Conservation (phyloP, 1,139 yeast species). For the Scheffersomyces titani region DNA sequence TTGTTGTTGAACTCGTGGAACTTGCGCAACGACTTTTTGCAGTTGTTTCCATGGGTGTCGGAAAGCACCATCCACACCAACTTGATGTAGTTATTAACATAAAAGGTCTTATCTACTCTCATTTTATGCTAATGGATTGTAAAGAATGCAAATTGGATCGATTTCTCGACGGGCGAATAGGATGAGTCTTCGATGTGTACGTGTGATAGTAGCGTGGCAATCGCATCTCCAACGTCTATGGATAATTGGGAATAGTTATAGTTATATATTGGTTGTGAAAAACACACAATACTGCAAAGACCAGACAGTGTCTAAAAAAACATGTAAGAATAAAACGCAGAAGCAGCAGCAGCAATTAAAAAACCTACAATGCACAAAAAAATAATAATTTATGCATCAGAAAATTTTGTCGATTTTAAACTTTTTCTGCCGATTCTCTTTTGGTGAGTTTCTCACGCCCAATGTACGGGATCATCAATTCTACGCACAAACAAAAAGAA, state of each 20-base stretch:
- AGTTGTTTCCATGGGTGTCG: constrained; percentile 35
- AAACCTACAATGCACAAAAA: neutral
- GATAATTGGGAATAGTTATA: neutral
- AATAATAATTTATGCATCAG: neutral
- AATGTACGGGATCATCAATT: neutral
- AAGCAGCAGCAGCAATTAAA: neutral
- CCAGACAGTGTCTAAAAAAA: neutral
- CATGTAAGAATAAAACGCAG: neutral
- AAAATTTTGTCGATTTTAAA: neutral
- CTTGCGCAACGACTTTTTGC: constrained; percentile 38
- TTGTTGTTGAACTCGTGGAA: constrained; percentile 16
- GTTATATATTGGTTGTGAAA: constrained; percentile 1
- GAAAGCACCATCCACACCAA: constrained; percentile 14
- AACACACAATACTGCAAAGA: neutral
- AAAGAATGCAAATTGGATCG: neutral
- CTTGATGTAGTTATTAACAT: constrained; percentile 8
- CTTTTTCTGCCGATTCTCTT: neutral
- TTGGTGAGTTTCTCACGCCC: neutral
- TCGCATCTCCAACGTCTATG: neutral
- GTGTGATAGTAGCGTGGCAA: neutral
- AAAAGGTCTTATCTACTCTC: neutral
- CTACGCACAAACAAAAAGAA: neutral
- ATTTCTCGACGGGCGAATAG: neutral
- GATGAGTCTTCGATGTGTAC: neutral
- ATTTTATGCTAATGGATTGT: neutral